These are phyloP conservation scores for Danielozyma ontarioensis DNA, from an alignment of 805 yeast species.

Conservation along the genomic window DNA sequence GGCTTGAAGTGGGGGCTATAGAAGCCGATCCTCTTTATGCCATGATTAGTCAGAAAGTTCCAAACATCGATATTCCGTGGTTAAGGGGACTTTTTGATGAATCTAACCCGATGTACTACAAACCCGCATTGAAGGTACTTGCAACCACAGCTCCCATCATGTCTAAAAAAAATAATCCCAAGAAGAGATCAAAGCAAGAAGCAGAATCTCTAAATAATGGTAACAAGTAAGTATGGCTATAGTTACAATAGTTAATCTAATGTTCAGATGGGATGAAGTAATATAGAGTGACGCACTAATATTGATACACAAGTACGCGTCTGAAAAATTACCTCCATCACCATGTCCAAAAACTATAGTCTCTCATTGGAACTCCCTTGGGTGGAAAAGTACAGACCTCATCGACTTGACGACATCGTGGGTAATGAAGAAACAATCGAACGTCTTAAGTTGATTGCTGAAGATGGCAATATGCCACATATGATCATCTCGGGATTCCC, in stretches of 20 bases:
- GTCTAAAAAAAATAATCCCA: conserved; percentile 15
- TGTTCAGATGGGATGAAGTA: too few species aligned
- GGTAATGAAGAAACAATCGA: conserved; percentile 91
- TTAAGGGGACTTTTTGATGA: conserved; percentile 25
- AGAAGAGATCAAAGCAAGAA: too few species aligned
- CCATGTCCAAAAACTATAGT: not conserved
- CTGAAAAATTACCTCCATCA: not conserved
- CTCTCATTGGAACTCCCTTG: conserved; percentile 35
- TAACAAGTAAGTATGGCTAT: too few species aligned
- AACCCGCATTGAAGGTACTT: conserved; percentile 38
- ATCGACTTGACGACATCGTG: conserved; percentile 72
- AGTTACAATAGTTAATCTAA: too few species aligned
- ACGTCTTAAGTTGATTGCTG: conserved; percentile 75
- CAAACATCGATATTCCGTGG: conserved; percentile 43
- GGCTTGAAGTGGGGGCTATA: conserved; percentile 21
- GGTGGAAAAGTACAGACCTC: conserved; percentile 96
- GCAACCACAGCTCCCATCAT: conserved; percentile 43
- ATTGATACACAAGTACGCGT: too few species aligned
- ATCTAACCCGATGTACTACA: conserved; percentile 11
- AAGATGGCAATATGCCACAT: conserved; percentile 96
- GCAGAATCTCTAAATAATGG: too few species aligned
- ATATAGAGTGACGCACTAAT: too few species aligned
- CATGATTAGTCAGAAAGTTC: conserved; percentile 23
- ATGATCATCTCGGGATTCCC: conserved; percentile 94
- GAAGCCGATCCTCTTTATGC: conserved; percentile 26